Base-by-base conservation (phyloP, 192 early-diverging fungal genomes). In the Endogone sp. region DNA sequence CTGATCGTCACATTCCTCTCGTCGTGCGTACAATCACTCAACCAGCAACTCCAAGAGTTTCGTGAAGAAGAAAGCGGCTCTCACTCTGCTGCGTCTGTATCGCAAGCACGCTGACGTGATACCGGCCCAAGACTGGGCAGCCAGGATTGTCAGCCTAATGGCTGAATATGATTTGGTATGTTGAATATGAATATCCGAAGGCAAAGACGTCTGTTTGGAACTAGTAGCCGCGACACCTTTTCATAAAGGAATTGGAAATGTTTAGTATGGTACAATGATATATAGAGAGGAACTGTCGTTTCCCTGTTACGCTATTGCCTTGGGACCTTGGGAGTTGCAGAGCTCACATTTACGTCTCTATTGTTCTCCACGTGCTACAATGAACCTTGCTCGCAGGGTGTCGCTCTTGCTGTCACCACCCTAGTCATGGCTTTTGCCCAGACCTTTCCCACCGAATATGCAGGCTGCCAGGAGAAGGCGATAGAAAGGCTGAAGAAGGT, bases 11-110 rank as follows among this genome's bases (percentile, higher is more conserved):
- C 29, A 22, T 49, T 6, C 29, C 23, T 59, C 30, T 56, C 9
- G n/a, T 63, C 55, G 49, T 16, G 16, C 37, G 16, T 49, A 49
- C 37, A 49, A 49, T 16, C 37, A 49, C 6, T 49, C 16, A 6
- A 6, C 16, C 67, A 88, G 87, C 44, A 83, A 81, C 56, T 86
- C 89, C 25, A 86, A 86, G 73, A 82, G 86, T 62, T 99, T 99
- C 86, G 90, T 96, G 55, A 93, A 93, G 64, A 99, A 99, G 79
- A 99, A 99, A 84, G 95, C 97, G 0, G 95, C 96, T 20, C 76
- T 99, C 64, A 96, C 94, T 60, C 74, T 99, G 64, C 75, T 99
- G 62, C 87, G 93, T 9, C 77, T 99, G 62, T 90, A 91, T 80
- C 82, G 98, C 30, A 93, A 93, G 76, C 89, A 91, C 69, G 94